These are phyloP conservation scores for Epichloe hybrida DNA, from an alignment of 2,329 filamentous ascomycete species.

Conservation along the genomic window DNA sequence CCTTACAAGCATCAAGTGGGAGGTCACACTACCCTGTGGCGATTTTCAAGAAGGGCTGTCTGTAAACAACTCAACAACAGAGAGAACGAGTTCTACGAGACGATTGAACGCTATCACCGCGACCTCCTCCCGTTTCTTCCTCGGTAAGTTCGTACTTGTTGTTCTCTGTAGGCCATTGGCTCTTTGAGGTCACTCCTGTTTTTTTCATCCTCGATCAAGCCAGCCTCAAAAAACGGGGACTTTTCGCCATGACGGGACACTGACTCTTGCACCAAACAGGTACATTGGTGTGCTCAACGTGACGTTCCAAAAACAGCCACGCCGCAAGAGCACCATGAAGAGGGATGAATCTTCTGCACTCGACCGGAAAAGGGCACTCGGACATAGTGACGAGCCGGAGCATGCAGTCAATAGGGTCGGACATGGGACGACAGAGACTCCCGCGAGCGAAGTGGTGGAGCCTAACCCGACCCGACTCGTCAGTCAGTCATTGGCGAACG, in stretches of 20 bases:
- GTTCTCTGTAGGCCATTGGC: background rate
- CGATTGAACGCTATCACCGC: constrained; percentile 79
- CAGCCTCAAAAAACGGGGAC: background rate
- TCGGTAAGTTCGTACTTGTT: constrained; percentile 39
- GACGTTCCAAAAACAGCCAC: constrained; percentile 74
- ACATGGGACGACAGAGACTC: background rate
- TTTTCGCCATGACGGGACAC: background rate
- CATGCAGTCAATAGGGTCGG: constrained; percentile 3
- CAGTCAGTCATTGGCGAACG: constrained; percentile 62
- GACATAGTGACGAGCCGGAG: constrained; percentile 7
- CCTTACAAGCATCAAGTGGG: constrained; percentile 97
- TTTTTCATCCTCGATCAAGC: background rate
- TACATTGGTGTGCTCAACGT: constrained; percentile 97
- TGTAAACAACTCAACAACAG: constrained; percentile 98
- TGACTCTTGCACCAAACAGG: constrained; percentile 29
- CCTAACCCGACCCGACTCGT: constrained; percentile 29
- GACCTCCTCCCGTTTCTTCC: constrained; percentile 84
- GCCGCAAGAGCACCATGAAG: constrained; percentile 44
- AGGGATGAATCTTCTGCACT: constrained; percentile 30
- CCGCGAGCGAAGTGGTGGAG: constrained; percentile 9
- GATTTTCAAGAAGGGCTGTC: constrained; percentile 86
- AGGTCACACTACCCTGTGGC: constrained; percentile 90
- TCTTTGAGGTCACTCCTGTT: background rate
- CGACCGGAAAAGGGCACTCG: constrained; percentile 24
- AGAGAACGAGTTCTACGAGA: constrained; percentile 98